phyloP scores from a whole-genome alignment of 345 rosid species.

The Camelina neglecta region DNA sequence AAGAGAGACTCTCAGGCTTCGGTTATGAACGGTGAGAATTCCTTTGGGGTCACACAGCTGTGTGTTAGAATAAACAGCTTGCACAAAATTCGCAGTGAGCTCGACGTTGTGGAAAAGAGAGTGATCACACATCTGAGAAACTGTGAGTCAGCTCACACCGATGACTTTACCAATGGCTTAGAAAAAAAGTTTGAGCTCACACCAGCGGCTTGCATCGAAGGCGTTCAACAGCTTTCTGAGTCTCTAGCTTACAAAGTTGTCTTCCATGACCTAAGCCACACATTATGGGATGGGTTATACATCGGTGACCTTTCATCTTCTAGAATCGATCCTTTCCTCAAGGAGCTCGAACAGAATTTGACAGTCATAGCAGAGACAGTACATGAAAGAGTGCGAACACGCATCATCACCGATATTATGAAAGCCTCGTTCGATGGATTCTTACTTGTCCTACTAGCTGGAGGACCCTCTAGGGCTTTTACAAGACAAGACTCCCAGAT shows the following conservation, averaged over 20 bases:
- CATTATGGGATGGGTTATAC: conserved; percentile 90
- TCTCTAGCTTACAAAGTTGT: conserved; percentile 78
- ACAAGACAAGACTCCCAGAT: conserved; percentile 70
- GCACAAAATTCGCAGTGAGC: conserved; percentile 75
- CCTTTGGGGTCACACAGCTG: conserved; percentile 73
- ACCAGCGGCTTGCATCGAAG: conserved; percentile 83
- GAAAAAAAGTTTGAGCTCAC: conserved; percentile 86
- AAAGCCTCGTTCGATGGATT: conserved; percentile 92
- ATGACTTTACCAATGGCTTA: conserved; percentile 84
- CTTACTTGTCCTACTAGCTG: conserved; percentile 88
- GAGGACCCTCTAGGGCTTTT: conserved; percentile 92
- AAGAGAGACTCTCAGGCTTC: conserved; percentile 83
- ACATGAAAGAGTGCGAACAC: conserved; percentile 81
- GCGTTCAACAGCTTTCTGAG: conserved; percentile 89
- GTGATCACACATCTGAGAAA: conserved; percentile 89
- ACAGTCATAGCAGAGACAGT: conserved; percentile 67
- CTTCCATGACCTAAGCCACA: conserved; percentile 81
- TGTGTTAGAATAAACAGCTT: conserved; percentile 83
- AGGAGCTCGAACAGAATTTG: conserved; percentile 74
- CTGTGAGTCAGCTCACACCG: conserved; percentile 84
- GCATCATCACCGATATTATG: conserved; percentile 81
- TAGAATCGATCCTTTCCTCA: conserved; percentile 75
- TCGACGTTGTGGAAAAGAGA: conserved; percentile 81
- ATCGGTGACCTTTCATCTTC: conserved; percentile 76
- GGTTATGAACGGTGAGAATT: conserved; percentile 61